Evolutionary conservation across 371 early-diverging fungal species (phyloP), one percentile per base, ranked within the genome.

Genomic region (Gilbertella persicaria): DNA sequence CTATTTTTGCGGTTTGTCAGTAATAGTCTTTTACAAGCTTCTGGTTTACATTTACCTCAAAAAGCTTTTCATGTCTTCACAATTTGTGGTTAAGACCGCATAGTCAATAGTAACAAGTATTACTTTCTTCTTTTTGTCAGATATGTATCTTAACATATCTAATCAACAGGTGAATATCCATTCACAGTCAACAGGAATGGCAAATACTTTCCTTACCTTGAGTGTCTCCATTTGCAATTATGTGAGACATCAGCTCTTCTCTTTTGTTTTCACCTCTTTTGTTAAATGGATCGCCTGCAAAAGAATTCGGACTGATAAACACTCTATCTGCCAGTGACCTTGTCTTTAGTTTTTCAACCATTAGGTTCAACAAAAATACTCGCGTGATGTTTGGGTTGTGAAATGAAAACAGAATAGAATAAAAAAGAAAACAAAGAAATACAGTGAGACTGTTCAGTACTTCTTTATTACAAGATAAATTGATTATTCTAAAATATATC

Each of bases 1-100:
- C 50, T 56, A 49, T 49, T 48, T 50, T 56, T 56, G 29, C 50
- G 49, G 47, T 56, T 56, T 50, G 50, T 56, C 50, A 56, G 56
- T 44, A 49, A 50, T 50, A 47, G 43, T 56, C 49, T 43, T 33
- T 43, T 48, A 44, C 42, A 43, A 56, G 45, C 38, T 49, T 56
- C 50, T 49, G 48, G 47, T 56, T 49, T 56, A 17, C 49, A 49
- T 56, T 56, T 56, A 56, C 50, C 45, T 50, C 29, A 56, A 56
- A 50, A 56, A 56, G 50, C 43, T 50, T 50, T 56, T 48, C 37
- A 49, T 13, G 38, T 56, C 56, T 50, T 49, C 56, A 19, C 50
- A 56, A 37, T 49, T 56, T 20, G 44, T 56, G 16, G 44, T 44
- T n/a, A 49, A 30, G 44, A 43, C 52, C 14, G 52, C 44, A 52